These are phyloP conservation scores for Articulospora tetracladia DNA, from an alignment of 495 filamentous ascomycete species.

Conservation along the genomic window DNA sequence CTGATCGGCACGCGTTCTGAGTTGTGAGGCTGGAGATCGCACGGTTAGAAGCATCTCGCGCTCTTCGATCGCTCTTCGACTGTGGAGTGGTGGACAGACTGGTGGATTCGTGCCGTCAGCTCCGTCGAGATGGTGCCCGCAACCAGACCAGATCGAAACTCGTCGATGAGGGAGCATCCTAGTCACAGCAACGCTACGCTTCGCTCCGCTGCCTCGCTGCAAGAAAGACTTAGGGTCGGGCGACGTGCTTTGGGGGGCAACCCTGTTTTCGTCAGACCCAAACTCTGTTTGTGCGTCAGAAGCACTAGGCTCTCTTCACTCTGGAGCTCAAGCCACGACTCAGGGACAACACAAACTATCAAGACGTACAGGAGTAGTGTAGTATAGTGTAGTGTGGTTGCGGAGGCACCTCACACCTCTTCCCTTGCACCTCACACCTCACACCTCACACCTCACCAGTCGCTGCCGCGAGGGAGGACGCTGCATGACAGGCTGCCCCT, in stretches of 20 bases:
- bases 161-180: background rate
- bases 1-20: background rate
- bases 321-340: conserved; percentile 5
- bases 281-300: conserved; percentile 9
- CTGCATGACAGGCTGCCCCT: conserved; percentile 11
- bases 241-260: background rate
- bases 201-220: background rate
- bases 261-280: background rate
- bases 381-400: background rate
- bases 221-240: background rate
- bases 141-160: background rate
- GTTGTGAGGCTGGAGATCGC: background rate
- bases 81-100: background rate
- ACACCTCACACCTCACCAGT: too few species aligned
- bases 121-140: background rate
- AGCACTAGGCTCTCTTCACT: background rate
- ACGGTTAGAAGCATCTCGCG: background rate
- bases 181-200: background rate
- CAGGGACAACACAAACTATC: conserved; percentile 5
- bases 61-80: background rate
- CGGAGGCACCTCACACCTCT: too few species aligned
- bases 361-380: too few species aligned
- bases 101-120: background rate
- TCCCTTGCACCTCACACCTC: too few species aligned
- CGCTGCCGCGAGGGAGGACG: too few species aligned